Evolutionary conservation across 192 early-diverging fungal genomes (phyloP), one percentile per base, ranked within the genome.

Genomic region (Coemansia sp.): DNA sequence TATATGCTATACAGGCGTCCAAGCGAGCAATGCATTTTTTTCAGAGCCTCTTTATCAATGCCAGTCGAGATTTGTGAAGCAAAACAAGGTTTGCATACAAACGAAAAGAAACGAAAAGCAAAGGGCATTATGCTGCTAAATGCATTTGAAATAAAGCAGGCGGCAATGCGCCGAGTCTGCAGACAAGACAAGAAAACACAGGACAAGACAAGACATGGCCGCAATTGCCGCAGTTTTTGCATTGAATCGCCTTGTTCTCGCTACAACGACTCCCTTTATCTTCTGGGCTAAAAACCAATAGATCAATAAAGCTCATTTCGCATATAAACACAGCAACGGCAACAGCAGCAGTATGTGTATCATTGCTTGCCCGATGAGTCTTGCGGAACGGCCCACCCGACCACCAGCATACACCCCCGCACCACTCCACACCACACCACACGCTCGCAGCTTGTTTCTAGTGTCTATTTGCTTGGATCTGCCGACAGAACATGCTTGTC

Each of bases 51-150:
- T 38, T 38, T 55, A 14, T 55, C 25, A 29, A 29, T 25, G 52
- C 52, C 52, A 55, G 52, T 29, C 52, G 33, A 58, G 33, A 58
- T 58, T 36, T 36, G 32, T 20, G 33, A 32, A 32, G n/a, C 56
- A 58, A 34, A 38, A 14, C 56, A 58, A 58, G 33, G 56, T 58
- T 58, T 58, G 56, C 56, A 58, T 28, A 55, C 52, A 58, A 25
- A 57, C 28, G 33, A 12, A 31, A 25, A 57, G 11, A 57, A 25
- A 58, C 8, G 11, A 56, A 56, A 32, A 56, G n/a, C 45, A 48
- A 11, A 51, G 50, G 50, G 12, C 50, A 51, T 51, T 51, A 51
- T 51, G 50, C 50, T 22, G 22, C 20, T 51, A 51, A 38, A 51
- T 22, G 50, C 50, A 51, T 51, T 51, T 51, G 50, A 51, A 51